These are phyloP conservation scores for Pseudonitzschia pungens DNA, from an alignment of 108 stramenopile species.

Conservation along the genomic window DNA sequence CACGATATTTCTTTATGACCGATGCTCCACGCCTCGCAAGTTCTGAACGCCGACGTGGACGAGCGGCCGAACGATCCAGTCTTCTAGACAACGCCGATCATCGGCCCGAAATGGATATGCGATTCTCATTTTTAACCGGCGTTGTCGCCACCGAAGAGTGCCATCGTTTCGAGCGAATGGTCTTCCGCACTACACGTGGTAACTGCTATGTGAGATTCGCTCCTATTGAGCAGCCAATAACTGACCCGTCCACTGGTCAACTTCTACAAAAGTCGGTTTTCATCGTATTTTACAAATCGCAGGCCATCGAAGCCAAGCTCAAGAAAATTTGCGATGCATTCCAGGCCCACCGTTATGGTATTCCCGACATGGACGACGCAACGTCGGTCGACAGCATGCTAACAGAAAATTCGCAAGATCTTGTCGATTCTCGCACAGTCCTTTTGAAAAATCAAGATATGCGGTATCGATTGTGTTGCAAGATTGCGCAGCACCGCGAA, in stretches of 20 bases:
- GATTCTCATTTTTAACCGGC: conserved; percentile 94
- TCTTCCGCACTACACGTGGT: conserved; percentile 94
- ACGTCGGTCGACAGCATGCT: conserved; percentile 81
- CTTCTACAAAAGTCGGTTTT: conserved; percentile 91
- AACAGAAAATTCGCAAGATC: conserved; percentile 85
- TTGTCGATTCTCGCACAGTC: conserved; percentile 86
- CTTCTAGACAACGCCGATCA: conserved; percentile 41
- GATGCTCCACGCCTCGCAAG: conserved; percentile 87
- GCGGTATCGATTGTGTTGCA: conserved; percentile 87
- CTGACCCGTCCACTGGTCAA: conserved; percentile 81
- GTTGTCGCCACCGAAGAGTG: conserved; percentile 90
- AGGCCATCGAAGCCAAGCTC: conserved; percentile 91
- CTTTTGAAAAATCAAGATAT: conserved; percentile 96
- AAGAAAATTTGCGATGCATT: conserved; percentile 98
- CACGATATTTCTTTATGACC: conserved; percentile 87
- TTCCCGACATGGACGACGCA: conserved; percentile 94
- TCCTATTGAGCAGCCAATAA: conserved; percentile 89
- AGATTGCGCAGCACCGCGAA: conserved; percentile 84
- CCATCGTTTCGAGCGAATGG: conserved; percentile 94
- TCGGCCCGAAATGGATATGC: conserved; percentile 89
- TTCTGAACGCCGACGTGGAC: conserved; percentile 49
- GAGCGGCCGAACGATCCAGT: conserved; percentile 30
- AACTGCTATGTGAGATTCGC: conserved; percentile 97
- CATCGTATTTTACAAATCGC: conserved; percentile 96
- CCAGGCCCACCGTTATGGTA: conserved; percentile 88